Percentiles rank a stretch among this genome's conserved stretches.
These are phyloP conservation scores for Tricholoma bakamatsutake DNA, from an alignment of 768 basidiomycete genomes.

Conservation along the genomic window DNA sequence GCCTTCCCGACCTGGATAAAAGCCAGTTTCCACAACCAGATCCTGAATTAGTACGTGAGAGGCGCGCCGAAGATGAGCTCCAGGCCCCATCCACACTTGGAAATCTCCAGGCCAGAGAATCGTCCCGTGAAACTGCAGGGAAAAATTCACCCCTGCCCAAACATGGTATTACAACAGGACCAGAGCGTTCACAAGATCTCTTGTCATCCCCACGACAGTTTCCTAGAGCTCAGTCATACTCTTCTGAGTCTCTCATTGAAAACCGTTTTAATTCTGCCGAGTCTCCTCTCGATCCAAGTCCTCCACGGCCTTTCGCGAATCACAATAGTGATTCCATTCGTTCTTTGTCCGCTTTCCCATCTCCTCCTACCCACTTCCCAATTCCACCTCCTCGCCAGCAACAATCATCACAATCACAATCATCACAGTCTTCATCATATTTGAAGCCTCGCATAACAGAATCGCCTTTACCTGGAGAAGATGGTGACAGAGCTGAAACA, in stretches of 20 bases:
- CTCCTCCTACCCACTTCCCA: constrained; percentile 69
- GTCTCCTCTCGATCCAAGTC: constrained; percentile 25
- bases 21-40: constrained; percentile 4
- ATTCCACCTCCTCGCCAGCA: constrained; percentile 40
- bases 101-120: constrained; percentile 3
- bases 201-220: background rate
- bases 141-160: background rate
- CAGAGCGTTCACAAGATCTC: constrained; percentile 5
- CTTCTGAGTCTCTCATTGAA: background rate
- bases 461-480: constrained; percentile 18
- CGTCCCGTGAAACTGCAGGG: background rate
- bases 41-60: background rate
- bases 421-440: constrained; percentile 21
- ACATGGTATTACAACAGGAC: constrained; percentile 3
- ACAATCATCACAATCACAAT: constrained; percentile 20
- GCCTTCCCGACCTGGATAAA: constrained; percentile 31
- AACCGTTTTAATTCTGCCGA: constrained; percentile 5
- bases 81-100: constrained; percentile 2
- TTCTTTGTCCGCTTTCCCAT: constrained; percentile 67
- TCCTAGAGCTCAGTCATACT: constrained; percentile 1
- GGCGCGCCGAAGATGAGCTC: background rate
- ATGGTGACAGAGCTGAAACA: background rate
- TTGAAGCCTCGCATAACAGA: constrained; percentile 20
- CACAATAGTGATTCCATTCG: constrained; percentile 50
- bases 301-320: constrained; percentile 31